phyloP scores from a whole-genome alignment of 257 asterid species.

The Echites panduratus region DNA sequence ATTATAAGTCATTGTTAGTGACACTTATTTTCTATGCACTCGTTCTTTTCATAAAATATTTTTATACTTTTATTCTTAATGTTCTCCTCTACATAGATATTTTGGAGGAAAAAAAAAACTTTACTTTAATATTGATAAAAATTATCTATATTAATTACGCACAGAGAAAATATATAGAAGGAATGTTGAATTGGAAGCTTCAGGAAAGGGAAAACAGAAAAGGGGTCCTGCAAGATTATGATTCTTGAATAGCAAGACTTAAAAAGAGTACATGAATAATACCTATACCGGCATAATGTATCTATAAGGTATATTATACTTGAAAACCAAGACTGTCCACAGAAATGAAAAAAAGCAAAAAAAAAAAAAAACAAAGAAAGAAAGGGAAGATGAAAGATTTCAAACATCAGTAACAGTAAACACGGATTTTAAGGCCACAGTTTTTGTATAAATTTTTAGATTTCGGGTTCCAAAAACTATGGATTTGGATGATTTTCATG shows the following conservation, averaged over 20 bases:
- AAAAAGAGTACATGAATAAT: not conserved
- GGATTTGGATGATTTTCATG: not conserved
- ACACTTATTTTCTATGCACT: too few relatives aligned
- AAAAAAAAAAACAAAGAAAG: too few relatives aligned
- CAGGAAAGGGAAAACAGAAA: not conserved
- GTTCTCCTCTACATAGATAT: too few relatives aligned
- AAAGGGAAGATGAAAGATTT: too few relatives aligned
- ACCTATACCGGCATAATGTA: not conserved
- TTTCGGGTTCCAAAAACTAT: not conserved
- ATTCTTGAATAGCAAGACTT: not conserved
- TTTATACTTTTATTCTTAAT: too few relatives aligned
- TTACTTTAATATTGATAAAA: too few relatives aligned
- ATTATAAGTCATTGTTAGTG: too few relatives aligned
- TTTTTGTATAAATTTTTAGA: not conserved
- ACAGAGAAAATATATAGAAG: not conserved
- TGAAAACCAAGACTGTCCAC: conserved; percentile 1
- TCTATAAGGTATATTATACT: conserved; percentile 1
- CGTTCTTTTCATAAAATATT: too few relatives aligned
- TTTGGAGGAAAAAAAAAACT: too few relatives aligned
- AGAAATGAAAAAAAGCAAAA: not conserved
- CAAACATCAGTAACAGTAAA: not conserved
- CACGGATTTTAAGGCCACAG: not conserved
- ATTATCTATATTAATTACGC: too few relatives aligned
- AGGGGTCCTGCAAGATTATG: not conserved
- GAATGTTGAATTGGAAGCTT: not conserved